Evolutionary conservation across 2,329 filamentous ascomycete species (phyloP).

Genomic region (Macrophomina pseudophaseolina): DNA sequence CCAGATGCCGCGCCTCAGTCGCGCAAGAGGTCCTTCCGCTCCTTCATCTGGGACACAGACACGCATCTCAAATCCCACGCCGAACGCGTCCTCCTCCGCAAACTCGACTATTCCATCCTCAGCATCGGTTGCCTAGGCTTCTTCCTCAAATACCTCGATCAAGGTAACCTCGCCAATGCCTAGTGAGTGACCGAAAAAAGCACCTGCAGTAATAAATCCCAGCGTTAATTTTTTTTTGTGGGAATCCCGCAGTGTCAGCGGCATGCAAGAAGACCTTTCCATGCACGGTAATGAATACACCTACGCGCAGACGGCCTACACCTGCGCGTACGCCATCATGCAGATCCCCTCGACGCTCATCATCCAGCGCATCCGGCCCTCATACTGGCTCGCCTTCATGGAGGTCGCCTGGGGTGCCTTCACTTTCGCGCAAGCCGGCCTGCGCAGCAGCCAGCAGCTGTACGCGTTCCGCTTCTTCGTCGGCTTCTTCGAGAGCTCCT

Average conservation of each 20-base stretch:
- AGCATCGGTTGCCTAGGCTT: constrained; percentile 28
- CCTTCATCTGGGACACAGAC: constrained; percentile 31
- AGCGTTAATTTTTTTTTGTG: no score
- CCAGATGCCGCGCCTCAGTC: background rate
- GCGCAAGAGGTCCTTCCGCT: constrained; percentile 4
- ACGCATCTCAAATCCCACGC: constrained; percentile 20
- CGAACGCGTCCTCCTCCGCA: constrained; percentile 29
- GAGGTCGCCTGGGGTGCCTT: constrained; percentile 1
- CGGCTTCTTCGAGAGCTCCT: constrained; percentile 39
- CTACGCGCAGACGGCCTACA: constrained; percentile 24
- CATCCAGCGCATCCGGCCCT: constrained; percentile 5
- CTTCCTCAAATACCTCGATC: constrained; percentile 21
- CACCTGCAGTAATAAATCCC: no score
- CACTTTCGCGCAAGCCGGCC: background rate
- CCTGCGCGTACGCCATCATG: constrained; percentile 33
- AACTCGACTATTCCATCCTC: constrained; percentile 29
- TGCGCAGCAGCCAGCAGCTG: background rate
- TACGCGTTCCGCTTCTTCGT: constrained; percentile 45
- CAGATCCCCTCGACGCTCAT: background rate
- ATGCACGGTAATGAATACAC: constrained; percentile 20
- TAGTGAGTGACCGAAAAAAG: background rate
- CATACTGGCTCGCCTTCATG: background rate
- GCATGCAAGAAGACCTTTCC: constrained; percentile 26
- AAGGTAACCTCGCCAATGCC: constrained; percentile 14
- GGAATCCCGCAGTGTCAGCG: background rate